phyloP scores from a whole-genome alignment of 345 rosid genomes.

The Atalantia buxifolia region DNA sequence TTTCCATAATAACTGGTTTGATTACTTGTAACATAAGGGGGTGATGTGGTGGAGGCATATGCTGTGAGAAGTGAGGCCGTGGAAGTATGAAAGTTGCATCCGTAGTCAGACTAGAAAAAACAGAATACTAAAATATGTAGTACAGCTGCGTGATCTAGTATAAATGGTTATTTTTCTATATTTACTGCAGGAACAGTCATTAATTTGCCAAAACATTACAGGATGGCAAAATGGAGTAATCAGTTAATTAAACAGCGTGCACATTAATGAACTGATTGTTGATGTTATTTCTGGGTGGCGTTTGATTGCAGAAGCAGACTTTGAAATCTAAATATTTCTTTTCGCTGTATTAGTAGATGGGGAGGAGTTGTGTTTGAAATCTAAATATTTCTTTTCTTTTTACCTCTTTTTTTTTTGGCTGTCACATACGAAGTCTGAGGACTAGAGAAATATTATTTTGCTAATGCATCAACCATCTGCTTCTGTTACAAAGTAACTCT shows the following conservation, averaged over 20 bases:
- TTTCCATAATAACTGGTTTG: not conserved
- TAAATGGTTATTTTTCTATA: not conserved
- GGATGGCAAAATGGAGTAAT: not conserved
- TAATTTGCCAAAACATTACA: not conserved
- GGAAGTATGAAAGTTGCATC: not conserved
- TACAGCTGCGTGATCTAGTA: not conserved
- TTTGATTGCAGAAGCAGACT: not conserved
- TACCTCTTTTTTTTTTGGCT: not conserved
- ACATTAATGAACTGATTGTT: not conserved
- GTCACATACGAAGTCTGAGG: not conserved
- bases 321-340: not conserved
- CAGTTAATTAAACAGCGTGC: not conserved
- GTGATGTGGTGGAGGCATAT: not conserved
- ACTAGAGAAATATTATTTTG: not conserved
- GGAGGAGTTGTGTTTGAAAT: not conserved
- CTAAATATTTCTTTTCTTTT: not conserved
- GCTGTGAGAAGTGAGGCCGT: not conserved
- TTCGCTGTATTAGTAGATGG: not conserved
- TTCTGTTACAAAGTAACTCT: not conserved
- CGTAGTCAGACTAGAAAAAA: not conserved
- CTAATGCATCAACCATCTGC: not conserved
- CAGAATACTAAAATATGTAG: not conserved
- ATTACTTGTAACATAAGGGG: not conserved
- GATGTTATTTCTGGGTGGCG: not conserved
- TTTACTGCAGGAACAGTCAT: not conserved